Conservation (phyloP, 140 eudicot genomes). For the Stevia rebaudiana region DNA sequence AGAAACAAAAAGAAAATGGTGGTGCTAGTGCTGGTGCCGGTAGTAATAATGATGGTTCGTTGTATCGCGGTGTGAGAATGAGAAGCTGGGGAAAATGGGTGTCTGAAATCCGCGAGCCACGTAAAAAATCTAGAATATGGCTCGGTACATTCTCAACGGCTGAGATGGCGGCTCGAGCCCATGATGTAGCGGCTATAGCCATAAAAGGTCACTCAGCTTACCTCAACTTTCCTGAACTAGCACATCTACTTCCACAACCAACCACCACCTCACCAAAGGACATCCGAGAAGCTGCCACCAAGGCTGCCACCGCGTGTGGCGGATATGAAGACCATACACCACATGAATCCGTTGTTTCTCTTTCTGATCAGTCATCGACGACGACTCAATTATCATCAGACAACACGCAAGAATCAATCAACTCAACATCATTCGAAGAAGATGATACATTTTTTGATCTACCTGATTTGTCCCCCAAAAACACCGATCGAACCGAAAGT, state of each 20-base stretch:
- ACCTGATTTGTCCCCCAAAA: constrained; percentile 37
- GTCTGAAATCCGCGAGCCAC: constrained; percentile 74
- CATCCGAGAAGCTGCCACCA: constrained; percentile 38
- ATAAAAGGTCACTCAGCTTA: constrained; percentile 58
- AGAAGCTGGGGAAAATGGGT: constrained; percentile 90
- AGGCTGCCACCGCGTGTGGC: constrained; percentile 18
- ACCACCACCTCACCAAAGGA: constrained; percentile 35
- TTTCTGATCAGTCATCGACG: constrained; percentile 34
- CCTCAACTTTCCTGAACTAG: constrained; percentile 35
- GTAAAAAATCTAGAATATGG: constrained; percentile 85
- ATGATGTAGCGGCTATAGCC: constrained; percentile 81
- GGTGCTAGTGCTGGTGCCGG: neutral
- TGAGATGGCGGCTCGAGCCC: constrained; percentile 91
- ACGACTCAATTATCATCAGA: constrained; percentile 32
- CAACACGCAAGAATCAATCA: constrained; percentile 23
- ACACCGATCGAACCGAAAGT: constrained; percentile 16
- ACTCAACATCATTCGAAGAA: constrained; percentile 15
- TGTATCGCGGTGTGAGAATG: constrained; percentile 62
- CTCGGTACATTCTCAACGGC: constrained; percentile 79
- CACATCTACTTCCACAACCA: constrained; percentile 35
- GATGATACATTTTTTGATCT: constrained; percentile 44
- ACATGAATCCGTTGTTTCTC: constrained; percentile 29
- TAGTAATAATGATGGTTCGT: constrained; percentile 2
- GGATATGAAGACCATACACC: constrained; percentile 18
- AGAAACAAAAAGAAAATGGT: neutral